Base-by-base conservation (phyloP, 495 filamentous ascomycete genomes). In the Penicillium longicatenatum region DNA sequence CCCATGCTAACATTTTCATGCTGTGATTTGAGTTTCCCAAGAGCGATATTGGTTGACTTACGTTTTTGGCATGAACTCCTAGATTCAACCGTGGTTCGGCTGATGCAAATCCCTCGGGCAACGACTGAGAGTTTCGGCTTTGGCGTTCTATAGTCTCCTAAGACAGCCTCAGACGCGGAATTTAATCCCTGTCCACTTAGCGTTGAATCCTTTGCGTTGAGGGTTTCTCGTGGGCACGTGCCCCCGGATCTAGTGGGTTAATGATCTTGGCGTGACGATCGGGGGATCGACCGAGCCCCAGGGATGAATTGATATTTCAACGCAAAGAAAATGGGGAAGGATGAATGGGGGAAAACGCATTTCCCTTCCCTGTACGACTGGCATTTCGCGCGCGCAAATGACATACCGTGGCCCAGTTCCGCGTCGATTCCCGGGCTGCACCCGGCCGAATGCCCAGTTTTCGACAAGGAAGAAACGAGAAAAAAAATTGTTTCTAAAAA, bases 181-280 rank as follows among this genome's bases (percentile, higher is more conserved):
- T 48, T 8, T 9, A 6, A 48, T 48, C 45, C n/a, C 24, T 9
- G 30, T 14, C 12, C 31, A 35, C 10, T 35, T 35, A 11, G 35
- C 21, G 10, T 41, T 52, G 39, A 30, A 26, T 26, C 4, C 3
- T 26, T 26, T 26, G 26, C n/a, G 30, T 30, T 19, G 57, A 60
- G 53, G 61, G 60, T 41, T 65, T 35, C 29, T 17, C 20, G 9
- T 22, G 49, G 55, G 65, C 63, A 68, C 62, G 62, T 68, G 65
- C 54, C 58, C 43, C 52, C 33, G 14, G 19, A 64, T 56, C 12
- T 41, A 22, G 16, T 26, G 22, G 31, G 35, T 39, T 46, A 20
- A 29, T 30, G 45, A 48, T 48, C 45, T 48, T 48, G 45, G 37
- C 24, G 24, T 44, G n/a, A n/a, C 41, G 52, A 46, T 46, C 39